Evolutionary conservation across 176 grass and related monocot species (phyloP), one percentile per base, ranked within the genome.

Genomic region (Saccharum spontaneum): DNA sequence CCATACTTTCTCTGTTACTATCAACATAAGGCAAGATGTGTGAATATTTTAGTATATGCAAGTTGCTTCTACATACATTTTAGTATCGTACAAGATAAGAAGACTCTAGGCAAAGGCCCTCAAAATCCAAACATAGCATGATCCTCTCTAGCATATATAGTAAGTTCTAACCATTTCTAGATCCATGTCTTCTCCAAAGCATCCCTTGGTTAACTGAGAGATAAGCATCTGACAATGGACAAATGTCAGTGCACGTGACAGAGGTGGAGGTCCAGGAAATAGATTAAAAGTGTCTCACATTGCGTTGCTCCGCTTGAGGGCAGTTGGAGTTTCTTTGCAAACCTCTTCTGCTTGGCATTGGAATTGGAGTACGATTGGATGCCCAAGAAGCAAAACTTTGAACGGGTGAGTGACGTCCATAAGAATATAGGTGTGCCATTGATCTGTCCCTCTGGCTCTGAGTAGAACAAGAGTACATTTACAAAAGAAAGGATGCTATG

Each of bases 101-200:
- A 88, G 50, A 49, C 40, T 24, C 67, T 55, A 76, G 55, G 31
- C 3, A 78, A 78, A 81, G 55, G 12, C 7, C 41, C 45, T n/a
- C 15, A 22, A 1, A 22, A 28, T 79, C 78, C 61, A 26, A 67
- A 75, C 86, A 3, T 55, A 85, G 40, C 26, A 72, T 39, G 69
- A 43, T 79, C 8, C 67, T 76, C 73, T 76, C 11, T 60, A 80
- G 7, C 76, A 75, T 37, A 69, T 41, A 55, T 22, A 83, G 65
- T 80, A 60, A 81, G 64, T 13, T 75, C 76, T 85, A 80, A 94
- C 92, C 82, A 40, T 88, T 24, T 93, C 90, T 59, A 93, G 76
- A 89, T 97, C 92, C 95, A 94, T 94, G n/a, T 82, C 85, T 46
- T 76, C 77, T 31, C 50, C 77, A 37, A 94, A 89, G 66, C 69